These are phyloP conservation scores for Ophiostoma himal-ulmi DNA, from an alignment of 2,329 filamentous ascomycete genomes.

Conservation along the genomic window DNA sequence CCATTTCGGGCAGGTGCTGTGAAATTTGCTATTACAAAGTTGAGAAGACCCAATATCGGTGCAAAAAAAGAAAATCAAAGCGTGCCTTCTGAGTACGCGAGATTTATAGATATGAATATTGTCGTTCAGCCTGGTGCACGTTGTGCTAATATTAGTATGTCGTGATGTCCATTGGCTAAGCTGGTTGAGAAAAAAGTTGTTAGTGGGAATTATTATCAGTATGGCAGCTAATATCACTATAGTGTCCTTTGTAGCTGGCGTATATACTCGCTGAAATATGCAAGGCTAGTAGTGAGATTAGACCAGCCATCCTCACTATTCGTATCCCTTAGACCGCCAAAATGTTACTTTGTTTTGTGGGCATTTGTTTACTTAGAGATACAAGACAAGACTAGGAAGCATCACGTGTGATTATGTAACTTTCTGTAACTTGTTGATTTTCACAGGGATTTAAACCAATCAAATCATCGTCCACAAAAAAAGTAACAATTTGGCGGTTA, in stretches of 20 bases:
- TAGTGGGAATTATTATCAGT: conserved; percentile 15
- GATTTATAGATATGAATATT: too few species aligned
- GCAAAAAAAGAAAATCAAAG: neutral
- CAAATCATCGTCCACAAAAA: too few species aligned
- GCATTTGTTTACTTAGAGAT: too few species aligned
- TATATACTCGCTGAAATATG: neutral
- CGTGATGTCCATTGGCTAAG: conserved; percentile 13
- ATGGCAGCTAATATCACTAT: neutral
- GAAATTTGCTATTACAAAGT: neutral
- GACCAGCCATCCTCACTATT: neutral
- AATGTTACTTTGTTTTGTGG: too few species aligned
- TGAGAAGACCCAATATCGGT: neutral
- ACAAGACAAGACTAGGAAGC: too few species aligned
- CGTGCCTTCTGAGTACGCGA: neutral
- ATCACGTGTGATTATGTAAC: too few species aligned
- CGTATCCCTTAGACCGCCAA: too few species aligned
- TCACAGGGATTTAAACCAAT: too few species aligned
- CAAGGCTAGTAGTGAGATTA: neutral
- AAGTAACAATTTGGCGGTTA: too few species aligned
- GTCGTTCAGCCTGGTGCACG: neutral
- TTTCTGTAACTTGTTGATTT: too few species aligned
- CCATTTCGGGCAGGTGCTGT: neutral
- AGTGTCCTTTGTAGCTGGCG: neutral
- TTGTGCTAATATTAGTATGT: neutral
- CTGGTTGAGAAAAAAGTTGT: conserved; percentile 11